Base-by-base conservation (phyloP, 179 eudicot species). In the Silene coronaria region DNA sequence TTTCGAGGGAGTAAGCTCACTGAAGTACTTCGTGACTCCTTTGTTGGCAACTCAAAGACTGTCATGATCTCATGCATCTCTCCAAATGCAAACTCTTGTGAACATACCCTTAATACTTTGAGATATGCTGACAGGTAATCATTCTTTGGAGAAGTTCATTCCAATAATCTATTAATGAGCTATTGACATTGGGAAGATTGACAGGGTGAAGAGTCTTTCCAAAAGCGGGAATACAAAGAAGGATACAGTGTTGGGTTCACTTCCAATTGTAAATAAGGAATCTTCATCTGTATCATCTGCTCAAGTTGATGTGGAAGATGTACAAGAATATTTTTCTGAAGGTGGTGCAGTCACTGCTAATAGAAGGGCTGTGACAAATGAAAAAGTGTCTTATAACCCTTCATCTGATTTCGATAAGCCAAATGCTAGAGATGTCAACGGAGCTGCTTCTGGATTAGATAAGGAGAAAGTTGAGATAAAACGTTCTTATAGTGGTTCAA, bases 1-100 rank as follows among this genome's bases (percentile, higher is more conserved):
- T 96, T 96, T 79, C 96, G 99, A 77, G 99, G 99, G 77, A 96
- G 99, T 87, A 96, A 96, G 86, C 96, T 96, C 80, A 96, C 99
- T 17, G 99, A 96, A 81, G 99, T 96, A 76, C 97, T 96, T 77
- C 97, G 99, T 69, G 99, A 96, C 86, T 96, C 99, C 77, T 96
- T 96, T 81, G 97, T 93, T 77, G 99, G 99, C 72, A 96, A 96
- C 80, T 96, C 99, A 75, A 91, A 88, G 88, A 96, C 99, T 23
- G 99, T 96, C 46, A 96, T 96, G 99, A 93, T 96, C 72, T 96
- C 99, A 67, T 96, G 99, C 82, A 89, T 96, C 65, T 96, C 99
- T 67, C 99, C 99, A 14, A 87, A 86, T 87, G 91, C 97, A 38
- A 95, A 97, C 71, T 96, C 99, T 32, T 96, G 99, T 65, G 99